Evolutionary conservation across 2,329 filamentous ascomycete genomes (phyloP), one percentile per base, ranked within the genome.

Genomic region (Blastomyces parvus): DNA sequence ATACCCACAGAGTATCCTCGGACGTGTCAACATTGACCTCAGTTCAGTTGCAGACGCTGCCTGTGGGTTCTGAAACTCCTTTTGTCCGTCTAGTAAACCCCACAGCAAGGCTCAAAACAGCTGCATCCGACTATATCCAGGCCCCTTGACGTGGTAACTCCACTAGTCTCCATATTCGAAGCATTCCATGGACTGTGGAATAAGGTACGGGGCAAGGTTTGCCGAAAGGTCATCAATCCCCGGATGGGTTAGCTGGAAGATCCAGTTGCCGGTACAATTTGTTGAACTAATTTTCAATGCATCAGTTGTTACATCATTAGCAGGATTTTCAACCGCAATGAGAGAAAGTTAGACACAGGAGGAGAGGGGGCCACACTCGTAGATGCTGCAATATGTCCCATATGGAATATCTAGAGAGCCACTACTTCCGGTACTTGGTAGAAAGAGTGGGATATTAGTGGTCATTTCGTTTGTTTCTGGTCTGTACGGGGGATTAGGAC

Each of bases 331-430:
- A 36, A 19, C 36, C 33, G 1, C n/a, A 42, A 33, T 3, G 40
- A 33, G 27, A 46, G 25, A 4, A n/a, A 8, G 8, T 38, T 38
- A 30, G 4, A 38, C 2, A 38, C 36, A 53, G 19, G 30, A 44
- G 8, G 8, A 13, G 13, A 13, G 33, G 17, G n/a, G 33, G 19
- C 22, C 40, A n/a, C n/a, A 48, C 57, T 30, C 57, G n/a, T 59
- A 59, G 3, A 59, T n/a, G 40, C 19, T 59, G 42, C 57, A 59
- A 42, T 59, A 46, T 59, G 25, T 46, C 9, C 57, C 57, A n/a
- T 44, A 46, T 11, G 57, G 57, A 27, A 59, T 59, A 17, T 59
- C 57, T 17, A 59, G 17, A 3, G 57, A 59, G 27, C 57, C 57
- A 9, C 22, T 59, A 6, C 1, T 19, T n/a, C 57, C 57, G 9